Conservation (phyloP, 176 grass and related monocot genomes). For the Oryza glumipatula region DNA sequence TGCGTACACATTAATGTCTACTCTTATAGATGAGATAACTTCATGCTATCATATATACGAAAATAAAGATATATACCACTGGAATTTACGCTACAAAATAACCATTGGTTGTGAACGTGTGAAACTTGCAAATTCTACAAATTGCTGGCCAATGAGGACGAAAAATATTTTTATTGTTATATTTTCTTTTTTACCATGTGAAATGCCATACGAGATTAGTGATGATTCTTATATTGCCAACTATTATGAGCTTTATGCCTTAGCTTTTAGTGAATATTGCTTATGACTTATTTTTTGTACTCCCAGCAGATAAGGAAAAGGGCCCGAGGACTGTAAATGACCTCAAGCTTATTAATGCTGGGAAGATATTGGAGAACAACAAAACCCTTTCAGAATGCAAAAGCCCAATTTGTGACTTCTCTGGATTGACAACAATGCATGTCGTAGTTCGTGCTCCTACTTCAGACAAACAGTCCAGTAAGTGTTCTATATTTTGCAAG, state of each 20-base stretch:
- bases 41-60: background rate
- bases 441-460: constrained; percentile 55
- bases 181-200: background rate
- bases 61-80: too few species aligned
- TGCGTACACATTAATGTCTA: background rate
- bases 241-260: background rate
- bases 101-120: background rate
- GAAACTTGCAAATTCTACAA: background rate
- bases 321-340: constrained; percentile 66
- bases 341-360: constrained; percentile 70
- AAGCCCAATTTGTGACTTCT: constrained; percentile 62
- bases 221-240: background rate
- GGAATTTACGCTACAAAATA: background rate
- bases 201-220: background rate
- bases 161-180: background rate
- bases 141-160: background rate
- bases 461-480: constrained; percentile 54
- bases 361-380: constrained; percentile 78
- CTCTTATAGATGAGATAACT: background rate
- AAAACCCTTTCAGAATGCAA: constrained; percentile 68
- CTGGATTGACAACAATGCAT: constrained; percentile 71
- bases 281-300: constrained; percentile 15
- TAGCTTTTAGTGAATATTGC: constrained; percentile 2
- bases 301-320: constrained; percentile 58
- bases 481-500: background rate